A percentile compares a stretch with the other conserved stretches of the same genome.
These are phyloP conservation scores for Fusarium clavum DNA, from an alignment of 2,329 filamentous ascomycete genomes.

Conservation along the genomic window DNA sequence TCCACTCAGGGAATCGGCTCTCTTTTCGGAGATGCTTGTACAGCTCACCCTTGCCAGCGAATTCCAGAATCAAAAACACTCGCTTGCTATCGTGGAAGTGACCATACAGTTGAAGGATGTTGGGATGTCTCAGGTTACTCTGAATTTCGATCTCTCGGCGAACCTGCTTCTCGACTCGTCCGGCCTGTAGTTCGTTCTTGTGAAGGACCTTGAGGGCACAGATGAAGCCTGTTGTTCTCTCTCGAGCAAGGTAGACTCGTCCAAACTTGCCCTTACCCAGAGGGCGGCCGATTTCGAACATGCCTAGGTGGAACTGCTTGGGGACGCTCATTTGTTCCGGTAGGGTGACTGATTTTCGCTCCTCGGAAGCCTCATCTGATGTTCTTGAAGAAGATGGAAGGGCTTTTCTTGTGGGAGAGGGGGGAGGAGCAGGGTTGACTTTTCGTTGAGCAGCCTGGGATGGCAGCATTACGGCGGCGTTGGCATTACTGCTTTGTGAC, in stretches of 20 bases:
- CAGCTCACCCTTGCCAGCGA: slow-evolving; percentile 84
- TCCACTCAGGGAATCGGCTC: slow-evolving; percentile 83
- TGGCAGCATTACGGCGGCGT: slow-evolving; percentile 74
- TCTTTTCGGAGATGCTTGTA: slow-evolving; percentile 87
- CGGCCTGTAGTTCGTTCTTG: slow-evolving; percentile 82
- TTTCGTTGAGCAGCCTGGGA: slow-evolving; percentile 72
- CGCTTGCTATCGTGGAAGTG: slow-evolving; percentile 91
- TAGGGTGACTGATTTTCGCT: slow-evolving; percentile 64
- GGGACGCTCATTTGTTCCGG: slow-evolving; percentile 67
- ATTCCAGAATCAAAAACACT: slow-evolving; percentile 88
- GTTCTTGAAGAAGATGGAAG: slow-evolving; percentile 55
- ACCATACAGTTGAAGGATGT: slow-evolving; percentile 83
- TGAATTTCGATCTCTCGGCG: slow-evolving; percentile 90
- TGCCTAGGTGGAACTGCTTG: slow-evolving; percentile 85
- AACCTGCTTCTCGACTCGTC: slow-evolving; percentile 84
- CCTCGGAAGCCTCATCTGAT: slow-evolving; percentile 63
- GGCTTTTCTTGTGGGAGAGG: slow-evolving; percentile 66
- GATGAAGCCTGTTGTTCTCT: slow-evolving; percentile 81
- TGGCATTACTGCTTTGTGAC: slow-evolving; percentile 75
- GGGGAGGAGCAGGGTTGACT: slow-evolving; percentile 52
- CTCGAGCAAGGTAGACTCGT: slow-evolving; percentile 84
- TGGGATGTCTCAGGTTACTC: slow-evolving; percentile 85
- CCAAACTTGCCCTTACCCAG: slow-evolving; percentile 91
- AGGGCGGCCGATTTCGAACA: slow-evolving; percentile 93
- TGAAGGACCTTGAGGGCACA: slow-evolving; percentile 88